These are phyloP conservation scores for Pulicaria dysenterica DNA, from an alignment of 129 eudicot genomes.

Conservation along the genomic window DNA sequence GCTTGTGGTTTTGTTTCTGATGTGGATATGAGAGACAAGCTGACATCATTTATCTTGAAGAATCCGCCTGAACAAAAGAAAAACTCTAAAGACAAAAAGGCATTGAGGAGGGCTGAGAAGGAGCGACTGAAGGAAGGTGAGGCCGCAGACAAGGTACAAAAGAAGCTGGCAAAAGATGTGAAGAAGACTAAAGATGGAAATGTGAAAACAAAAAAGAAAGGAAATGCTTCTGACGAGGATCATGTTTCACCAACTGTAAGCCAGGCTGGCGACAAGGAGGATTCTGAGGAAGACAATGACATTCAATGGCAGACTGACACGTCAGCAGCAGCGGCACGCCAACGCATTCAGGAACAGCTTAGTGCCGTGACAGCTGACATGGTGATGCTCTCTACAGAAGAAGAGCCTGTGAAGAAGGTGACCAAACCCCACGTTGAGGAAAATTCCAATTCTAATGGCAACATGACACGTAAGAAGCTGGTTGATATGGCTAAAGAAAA, in stretches of 20 bases:
- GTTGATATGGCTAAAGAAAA: slow-evolving; percentile 37
- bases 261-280: slow-evolving; percentile 3
- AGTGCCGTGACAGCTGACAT: slow-evolving; percentile 64
- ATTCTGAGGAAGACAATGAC: slow-evolving; percentile 42
- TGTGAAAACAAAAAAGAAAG: slow-evolving; percentile 6
- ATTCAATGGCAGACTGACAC: slow-evolving; percentile 75
- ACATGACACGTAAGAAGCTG: slow-evolving; percentile 24
- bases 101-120: slow-evolving; percentile 13
- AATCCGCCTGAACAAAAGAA: slow-evolving; percentile 20
- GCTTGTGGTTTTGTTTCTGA: slow-evolving; percentile 23
- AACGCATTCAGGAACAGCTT: slow-evolving; percentile 56
- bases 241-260: slow-evolving; percentile 12
- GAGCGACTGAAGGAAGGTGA: slow-evolving; percentile 22
- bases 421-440: slow-evolving; percentile 8
- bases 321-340: slow-evolving; percentile 57
- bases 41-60: slow-evolving; percentile 17
- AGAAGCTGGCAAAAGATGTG: slow-evolving; percentile 19
- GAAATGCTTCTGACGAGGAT: slow-evolving; percentile 7
- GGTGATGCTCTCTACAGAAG: slow-evolving; percentile 59
- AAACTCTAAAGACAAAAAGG: slow-evolving; percentile 13
- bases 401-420: slow-evolving; percentile 41
- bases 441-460: slow-evolving; percentile 34
- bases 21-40: slow-evolving; percentile 17
- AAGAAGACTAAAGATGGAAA: slow-evolving; percentile 6
- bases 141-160: background rate